Evolutionary conservation across 768 basidiomycete genomes (phyloP).

Genomic region (Lyophyllum semitale): DNA sequence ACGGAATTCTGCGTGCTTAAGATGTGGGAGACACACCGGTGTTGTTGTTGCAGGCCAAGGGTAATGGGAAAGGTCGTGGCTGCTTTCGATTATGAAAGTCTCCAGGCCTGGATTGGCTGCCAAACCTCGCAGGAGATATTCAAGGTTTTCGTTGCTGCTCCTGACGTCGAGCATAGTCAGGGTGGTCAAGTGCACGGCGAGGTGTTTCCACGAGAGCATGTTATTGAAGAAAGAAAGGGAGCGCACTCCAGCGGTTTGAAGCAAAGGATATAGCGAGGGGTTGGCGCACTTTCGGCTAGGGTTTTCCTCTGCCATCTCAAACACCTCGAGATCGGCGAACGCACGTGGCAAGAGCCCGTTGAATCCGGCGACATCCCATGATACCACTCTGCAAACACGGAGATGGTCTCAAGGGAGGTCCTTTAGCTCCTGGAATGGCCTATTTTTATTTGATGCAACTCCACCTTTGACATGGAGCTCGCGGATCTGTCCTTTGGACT

Average conservation of each 20-base stretch:
- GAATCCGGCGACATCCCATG: slow-evolving; percentile 34
- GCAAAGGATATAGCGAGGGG: slow-evolving; percentile 6
- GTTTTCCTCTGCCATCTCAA: slow-evolving; percentile 26
- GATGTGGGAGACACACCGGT: slow-evolving; percentile 27
- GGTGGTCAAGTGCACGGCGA: slow-evolving; percentile 16
- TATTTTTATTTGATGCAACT: slow-evolving; percentile 24
- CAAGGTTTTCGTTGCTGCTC: slow-evolving; percentile 1
- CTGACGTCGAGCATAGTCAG: slow-evolving; percentile 22
- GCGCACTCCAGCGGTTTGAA: slow-evolving; percentile 5
- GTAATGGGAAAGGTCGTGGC: background rate
- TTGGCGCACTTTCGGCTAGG: slow-evolving; percentile 1
- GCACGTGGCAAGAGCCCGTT: slow-evolving; percentile 26
- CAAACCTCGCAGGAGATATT: slow-evolving; percentile 17
- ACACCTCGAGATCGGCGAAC: slow-evolving; percentile 36
- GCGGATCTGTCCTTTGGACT: slow-evolving; percentile 52
- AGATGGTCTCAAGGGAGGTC: slow-evolving; percentile 43
- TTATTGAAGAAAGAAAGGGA: slow-evolving; percentile 6
- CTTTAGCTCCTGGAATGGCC: slow-evolving; percentile 33
- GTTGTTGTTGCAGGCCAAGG: background rate
- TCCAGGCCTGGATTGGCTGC: slow-evolving; percentile 28
- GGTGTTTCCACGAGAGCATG: slow-evolving; percentile 20
- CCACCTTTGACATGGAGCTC: slow-evolving; percentile 30
- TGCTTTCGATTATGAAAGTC: slow-evolving; percentile 24
- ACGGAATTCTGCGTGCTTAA: slow-evolving; percentile 38
- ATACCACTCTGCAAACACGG: slow-evolving; percentile 36